Evolutionary conservation across 495 filamentous ascomycete species (phyloP).

Genomic region (Aspergillus indologenus): DNA sequence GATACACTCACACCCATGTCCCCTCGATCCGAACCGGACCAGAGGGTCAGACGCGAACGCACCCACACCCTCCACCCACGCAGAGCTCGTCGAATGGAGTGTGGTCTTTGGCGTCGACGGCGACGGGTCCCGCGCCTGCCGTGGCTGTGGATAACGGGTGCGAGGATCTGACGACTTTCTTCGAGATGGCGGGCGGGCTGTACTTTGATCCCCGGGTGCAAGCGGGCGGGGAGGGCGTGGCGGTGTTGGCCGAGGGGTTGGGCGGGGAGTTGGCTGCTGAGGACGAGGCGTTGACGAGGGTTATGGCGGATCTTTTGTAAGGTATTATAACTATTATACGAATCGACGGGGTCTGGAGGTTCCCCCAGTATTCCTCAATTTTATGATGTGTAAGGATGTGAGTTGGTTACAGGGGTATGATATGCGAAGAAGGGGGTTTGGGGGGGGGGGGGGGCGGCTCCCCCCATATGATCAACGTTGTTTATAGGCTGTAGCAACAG

Average conservation of each 20-base stretch:
- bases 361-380: too few species aligned
- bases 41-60: too few species aligned
- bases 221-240: constrained; percentile 6
- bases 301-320: constrained; percentile 42
- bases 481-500: too few species aligned
- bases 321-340: too few species aligned
- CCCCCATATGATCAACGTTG: too few species aligned
- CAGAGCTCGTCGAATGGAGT: constrained; percentile 12
- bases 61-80: too few species aligned
- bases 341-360: too few species aligned
- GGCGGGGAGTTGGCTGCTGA: constrained; percentile 37
- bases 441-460: too few species aligned
- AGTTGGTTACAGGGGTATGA: too few species aligned
- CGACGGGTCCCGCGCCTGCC: constrained; percentile 1
- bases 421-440: too few species aligned
- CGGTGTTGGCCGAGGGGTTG: constrained; percentile 11
- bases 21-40: too few species aligned
- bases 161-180: constrained; percentile 43
- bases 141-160: constrained; percentile 26
- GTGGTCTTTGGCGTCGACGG: constrained; percentile 24
- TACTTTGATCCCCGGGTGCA: constrained; percentile 31
- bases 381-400: too few species aligned
- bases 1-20: neutral
- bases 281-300: constrained; percentile 40
- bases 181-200: constrained; percentile 41